Conservation (phyloP, 768 basidiomycete species). For the Boletus speciosus region DNA sequence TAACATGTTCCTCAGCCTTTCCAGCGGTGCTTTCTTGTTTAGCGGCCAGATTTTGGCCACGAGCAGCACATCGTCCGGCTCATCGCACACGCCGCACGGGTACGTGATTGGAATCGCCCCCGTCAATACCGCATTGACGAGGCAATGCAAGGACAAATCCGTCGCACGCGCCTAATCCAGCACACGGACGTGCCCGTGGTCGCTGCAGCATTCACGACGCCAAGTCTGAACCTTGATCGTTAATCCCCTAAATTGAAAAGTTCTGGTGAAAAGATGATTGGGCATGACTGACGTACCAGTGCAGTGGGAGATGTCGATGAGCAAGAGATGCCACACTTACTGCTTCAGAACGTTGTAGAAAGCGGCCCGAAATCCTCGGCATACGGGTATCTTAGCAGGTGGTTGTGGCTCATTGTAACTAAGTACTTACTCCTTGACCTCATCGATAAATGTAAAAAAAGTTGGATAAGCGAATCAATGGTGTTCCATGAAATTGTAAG, state of each 20-base stretch:
- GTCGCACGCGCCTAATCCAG: background rate
- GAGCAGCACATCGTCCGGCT: background rate
- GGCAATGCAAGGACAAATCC: background rate
- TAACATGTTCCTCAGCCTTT: background rate
- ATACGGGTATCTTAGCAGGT: no score
- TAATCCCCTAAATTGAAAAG: background rate
- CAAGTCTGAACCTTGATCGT: background rate
- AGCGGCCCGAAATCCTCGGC: no score
- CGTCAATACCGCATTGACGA: background rate
- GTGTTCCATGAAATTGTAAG: no score
- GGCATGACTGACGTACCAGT: background rate
- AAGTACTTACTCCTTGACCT: no score
- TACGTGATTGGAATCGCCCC: background rate
- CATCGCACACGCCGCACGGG: background rate
- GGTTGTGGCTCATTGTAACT: no score
- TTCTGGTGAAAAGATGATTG: background rate
- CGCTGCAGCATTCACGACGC: background rate
- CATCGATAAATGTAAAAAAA: no score
- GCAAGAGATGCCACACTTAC: no score
- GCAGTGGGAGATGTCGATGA: no score
- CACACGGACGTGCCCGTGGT: background rate
- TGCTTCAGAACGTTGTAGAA: no score
- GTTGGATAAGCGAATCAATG: no score
- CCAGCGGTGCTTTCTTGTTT: conserved; percentile 1
- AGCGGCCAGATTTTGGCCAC: background rate